phyloP scores from a whole-genome alignment of 306 rosid species.

The Crataegus laevigata region DNA sequence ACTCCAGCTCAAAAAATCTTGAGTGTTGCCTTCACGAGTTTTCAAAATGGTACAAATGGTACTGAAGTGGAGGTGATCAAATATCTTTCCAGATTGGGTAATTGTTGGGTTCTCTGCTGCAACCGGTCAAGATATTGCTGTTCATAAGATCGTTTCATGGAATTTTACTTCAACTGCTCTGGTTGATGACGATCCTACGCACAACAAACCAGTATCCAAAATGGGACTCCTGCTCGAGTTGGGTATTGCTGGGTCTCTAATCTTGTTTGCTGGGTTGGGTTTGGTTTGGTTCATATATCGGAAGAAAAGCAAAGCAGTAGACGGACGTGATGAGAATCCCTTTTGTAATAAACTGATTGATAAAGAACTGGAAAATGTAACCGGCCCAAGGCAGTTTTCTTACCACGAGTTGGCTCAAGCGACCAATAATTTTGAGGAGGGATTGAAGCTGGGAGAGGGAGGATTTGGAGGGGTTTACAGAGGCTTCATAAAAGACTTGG shows the following conservation, averaged over 20 bases:
- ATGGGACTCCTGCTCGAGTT: neutral
- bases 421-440: too few relatives aligned
- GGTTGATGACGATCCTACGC: neutral
- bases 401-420: too few relatives aligned
- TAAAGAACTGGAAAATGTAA: neutral
- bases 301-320: slow-evolving; percentile 15
- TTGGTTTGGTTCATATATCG: neutral
- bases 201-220: neutral
- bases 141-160: neutral
- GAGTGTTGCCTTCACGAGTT: slow-evolving; percentile 15
- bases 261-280: neutral
- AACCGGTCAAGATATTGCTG: neutral
- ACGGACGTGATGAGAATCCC: neutral
- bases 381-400: neutral
- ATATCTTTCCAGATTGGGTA: neutral
- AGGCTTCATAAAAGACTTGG: slow-evolving; percentile 19
- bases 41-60: neutral
- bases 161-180: neutral
- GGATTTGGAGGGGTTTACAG: neutral
- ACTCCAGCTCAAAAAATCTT: slow-evolving; percentile 21
- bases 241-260: neutral
- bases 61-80: neutral
- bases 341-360: neutral
- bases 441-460: too few relatives aligned
- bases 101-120: neutral